Base-by-base conservation (phyloP, 2,329 filamentous ascomycete genomes). In the Ophiostoma pallidulum region DNA sequence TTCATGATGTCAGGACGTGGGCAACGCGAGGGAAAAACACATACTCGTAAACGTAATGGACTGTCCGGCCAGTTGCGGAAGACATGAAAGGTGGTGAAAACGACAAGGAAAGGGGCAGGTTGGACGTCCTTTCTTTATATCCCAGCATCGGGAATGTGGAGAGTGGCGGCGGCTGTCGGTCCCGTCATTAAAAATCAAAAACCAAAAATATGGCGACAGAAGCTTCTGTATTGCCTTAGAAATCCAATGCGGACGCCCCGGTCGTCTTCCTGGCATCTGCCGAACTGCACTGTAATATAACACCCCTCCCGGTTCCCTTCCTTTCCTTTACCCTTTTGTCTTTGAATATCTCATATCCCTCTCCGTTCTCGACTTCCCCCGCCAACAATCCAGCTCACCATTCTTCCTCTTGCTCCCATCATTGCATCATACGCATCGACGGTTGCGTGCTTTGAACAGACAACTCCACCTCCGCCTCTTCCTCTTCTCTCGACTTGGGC, bases 111-210 rank as follows among this genome's bases (percentile, higher is more conserved):
- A 37, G 33, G n/a, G n/a, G n/a, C n/a, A n/a, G n/a, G n/a, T n/a
- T n/a, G n/a, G n/a, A n/a, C n/a, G n/a, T n/a, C n/a, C n/a, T n/a
- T n/a, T n/a, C n/a, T n/a, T n/a, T n/a, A n/a, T n/a, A n/a, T n/a
- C n/a, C 29, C 24, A 32, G 28, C 14, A 35, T 35, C 19, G 22
- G 24, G 18, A 1, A 14, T 40, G 44, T 35, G 43, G 43, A 45
- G 42, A 46, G 26, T 12, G 32, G 28, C n/a, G 33, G 19, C 48
- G 48, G 48, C 48, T 50, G 48, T 50, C 48, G 48, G 48, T 50
- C 48, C 48, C 40, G 48, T 42, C 26, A 41, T 20, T 13, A 28
- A 18, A 14, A 20, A 28, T 35, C 32, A 43, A 48, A n/a, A n/a
- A n/a, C n/a, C n/a, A n/a, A n/a, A n/a, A n/a, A n/a, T n/a, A n/a